Evolutionary conservation across 2,329 filamentous ascomycete species (phyloP).

Genomic region (Ramularia endophylla): DNA sequence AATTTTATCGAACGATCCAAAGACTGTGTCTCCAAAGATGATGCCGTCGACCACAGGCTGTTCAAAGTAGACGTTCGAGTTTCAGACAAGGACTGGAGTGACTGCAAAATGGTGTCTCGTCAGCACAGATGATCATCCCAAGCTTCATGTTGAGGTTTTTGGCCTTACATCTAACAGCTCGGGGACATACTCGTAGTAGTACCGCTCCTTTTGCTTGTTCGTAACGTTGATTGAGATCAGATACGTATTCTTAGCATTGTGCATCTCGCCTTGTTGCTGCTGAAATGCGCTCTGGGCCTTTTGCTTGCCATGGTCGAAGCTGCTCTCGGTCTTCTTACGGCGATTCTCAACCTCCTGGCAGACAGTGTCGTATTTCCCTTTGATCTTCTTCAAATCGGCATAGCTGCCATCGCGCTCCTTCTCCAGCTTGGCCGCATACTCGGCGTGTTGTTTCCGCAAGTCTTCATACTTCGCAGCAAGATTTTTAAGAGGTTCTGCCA

Average conservation of each 20-base stretch:
- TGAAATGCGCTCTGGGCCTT: slow-evolving; percentile 91
- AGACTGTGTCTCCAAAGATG: slow-evolving; percentile 72
- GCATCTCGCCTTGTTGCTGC: slow-evolving; percentile 90
- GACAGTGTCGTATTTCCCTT: slow-evolving; percentile 84
- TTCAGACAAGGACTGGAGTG: slow-evolving; percentile 86
- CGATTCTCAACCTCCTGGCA: slow-evolving; percentile 94
- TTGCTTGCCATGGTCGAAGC: slow-evolving; percentile 77
- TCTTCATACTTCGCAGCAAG: slow-evolving; percentile 77
- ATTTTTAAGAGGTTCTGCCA: slow-evolving; percentile 81
- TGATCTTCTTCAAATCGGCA: slow-evolving; percentile 78
- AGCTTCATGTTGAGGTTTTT: neutral
- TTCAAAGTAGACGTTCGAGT: slow-evolving; percentile 82
- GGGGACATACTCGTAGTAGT: slow-evolving; percentile 95
- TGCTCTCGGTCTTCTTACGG: slow-evolving; percentile 88
- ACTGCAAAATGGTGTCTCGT: slow-evolving; percentile 33
- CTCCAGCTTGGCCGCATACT: slow-evolving; percentile 83
- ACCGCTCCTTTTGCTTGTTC: slow-evolving; percentile 95
- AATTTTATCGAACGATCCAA: slow-evolving; percentile 67
- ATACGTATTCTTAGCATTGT: slow-evolving; percentile 98
- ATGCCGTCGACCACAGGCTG: slow-evolving; percentile 73
- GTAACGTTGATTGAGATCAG: slow-evolving; percentile 93
- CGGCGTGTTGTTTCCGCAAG: slow-evolving; percentile 80
- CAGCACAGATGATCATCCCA: neutral
- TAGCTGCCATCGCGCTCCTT: slow-evolving; percentile 83
- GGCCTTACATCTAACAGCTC: slow-evolving; percentile 75